Percentiles rank a stretch among this genome's conserved stretches.
Conservation (phyloP, 2,329 filamentous ascomycete genomes). For the Penicillium nordicum region DNA sequence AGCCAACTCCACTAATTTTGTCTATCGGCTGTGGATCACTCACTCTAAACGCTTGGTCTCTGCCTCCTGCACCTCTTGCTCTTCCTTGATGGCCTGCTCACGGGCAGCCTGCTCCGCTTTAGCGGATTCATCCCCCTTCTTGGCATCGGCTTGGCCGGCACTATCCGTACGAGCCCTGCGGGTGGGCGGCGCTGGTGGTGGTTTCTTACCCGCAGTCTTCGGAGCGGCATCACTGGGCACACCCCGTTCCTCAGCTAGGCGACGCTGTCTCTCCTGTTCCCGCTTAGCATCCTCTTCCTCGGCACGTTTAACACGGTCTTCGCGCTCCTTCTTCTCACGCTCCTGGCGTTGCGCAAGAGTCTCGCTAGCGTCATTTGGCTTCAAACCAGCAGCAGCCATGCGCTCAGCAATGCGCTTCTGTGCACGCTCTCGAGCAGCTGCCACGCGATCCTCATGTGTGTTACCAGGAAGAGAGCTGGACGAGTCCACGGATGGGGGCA, state of each 20-base stretch:
- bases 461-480: slow-evolving; percentile 78
- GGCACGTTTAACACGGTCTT: slow-evolving; percentile 80
- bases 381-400: slow-evolving; percentile 87
- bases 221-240: slow-evolving; percentile 55
- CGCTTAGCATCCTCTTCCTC: slow-evolving; percentile 91
- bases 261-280: slow-evolving; percentile 79
- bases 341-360: slow-evolving; percentile 79
- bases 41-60: slow-evolving; percentile 79
- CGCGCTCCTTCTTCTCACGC: slow-evolving; percentile 80
- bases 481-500: slow-evolving; percentile 50
- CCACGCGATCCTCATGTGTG: slow-evolving; percentile 88
- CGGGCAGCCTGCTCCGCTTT: slow-evolving; percentile 61
- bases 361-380: slow-evolving; percentile 75
- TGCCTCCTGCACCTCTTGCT: slow-evolving; percentile 72
- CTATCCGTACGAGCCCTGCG: slow-evolving; percentile 64
- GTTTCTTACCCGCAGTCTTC: slow-evolving; percentile 62
- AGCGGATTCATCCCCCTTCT: slow-evolving; percentile 55
- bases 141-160: slow-evolving; percentile 55
- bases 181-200: slow-evolving; percentile 67
- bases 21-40: slow-evolving; percentile 43
- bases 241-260: slow-evolving; percentile 71
- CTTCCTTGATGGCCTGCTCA: slow-evolving; percentile 55
- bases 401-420: slow-evolving; percentile 96
- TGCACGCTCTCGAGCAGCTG: slow-evolving; percentile 95
- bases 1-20: not conserved